Conservation (phyloP, 371 early-diverging fungal species). For the Circinella minor region DNA sequence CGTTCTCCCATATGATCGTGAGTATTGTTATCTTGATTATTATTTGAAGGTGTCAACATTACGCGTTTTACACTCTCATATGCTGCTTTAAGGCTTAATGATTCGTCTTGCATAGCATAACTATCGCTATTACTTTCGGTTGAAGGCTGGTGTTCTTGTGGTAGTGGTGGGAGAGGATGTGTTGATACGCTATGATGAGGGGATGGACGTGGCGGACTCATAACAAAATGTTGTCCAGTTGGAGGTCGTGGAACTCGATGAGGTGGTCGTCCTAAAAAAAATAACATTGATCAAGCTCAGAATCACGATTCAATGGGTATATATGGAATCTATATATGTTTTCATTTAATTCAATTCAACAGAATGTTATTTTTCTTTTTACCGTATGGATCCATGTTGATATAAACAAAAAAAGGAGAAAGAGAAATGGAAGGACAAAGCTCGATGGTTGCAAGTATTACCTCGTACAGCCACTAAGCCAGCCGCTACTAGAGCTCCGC, state of each 20-base stretch:
- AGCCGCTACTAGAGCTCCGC: neutral
- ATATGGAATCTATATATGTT: too few species aligned
- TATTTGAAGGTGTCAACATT: neutral
- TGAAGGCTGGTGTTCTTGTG: neutral
- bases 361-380: too few species aligned
- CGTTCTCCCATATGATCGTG: neutral
- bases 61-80: conserved; percentile 3
- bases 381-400: too few species aligned
- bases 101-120: neutral
- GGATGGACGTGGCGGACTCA: neutral
- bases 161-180: neutral
- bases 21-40: neutral
- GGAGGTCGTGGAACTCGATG: neutral
- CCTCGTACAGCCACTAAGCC: neutral
- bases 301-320: too few species aligned
- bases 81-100: conserved; percentile 1
- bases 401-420: neutral
- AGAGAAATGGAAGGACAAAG: too few species aligned
- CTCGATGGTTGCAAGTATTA: neutral
- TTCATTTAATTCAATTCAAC: too few species aligned
- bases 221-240: neutral
- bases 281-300: neutral
- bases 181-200: too few species aligned
- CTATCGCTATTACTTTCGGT: neutral
- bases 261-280: conserved; percentile 10